Conservation (phyloP, 139 green algal species). For the Volvox africanus region DNA sequence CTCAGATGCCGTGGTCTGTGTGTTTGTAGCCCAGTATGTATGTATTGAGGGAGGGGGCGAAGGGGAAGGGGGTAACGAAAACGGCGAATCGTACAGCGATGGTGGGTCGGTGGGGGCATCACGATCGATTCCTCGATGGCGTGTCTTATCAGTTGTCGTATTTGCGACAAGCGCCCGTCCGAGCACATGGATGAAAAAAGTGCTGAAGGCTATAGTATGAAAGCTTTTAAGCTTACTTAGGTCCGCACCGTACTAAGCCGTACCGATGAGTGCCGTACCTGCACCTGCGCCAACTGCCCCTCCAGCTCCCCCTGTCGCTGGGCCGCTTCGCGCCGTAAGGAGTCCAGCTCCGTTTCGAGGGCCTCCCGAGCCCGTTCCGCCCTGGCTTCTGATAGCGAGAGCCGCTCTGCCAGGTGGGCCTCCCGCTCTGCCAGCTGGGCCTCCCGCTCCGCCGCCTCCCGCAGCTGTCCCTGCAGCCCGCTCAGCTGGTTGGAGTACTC, state of each 20-base stretch:
- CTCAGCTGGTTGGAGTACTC: conserved; percentile 14
- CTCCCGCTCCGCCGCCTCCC: conserved; percentile 10
- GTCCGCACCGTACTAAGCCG: too few relatives aligned
- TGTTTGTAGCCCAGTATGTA: not conserved
- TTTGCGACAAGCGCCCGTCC: too few relatives aligned
- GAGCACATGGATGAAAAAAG: too few relatives aligned
- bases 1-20: not conserved
- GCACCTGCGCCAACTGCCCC: conserved; percentile 5
- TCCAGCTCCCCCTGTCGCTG: conserved; percentile 12
- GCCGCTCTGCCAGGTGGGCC: not conserved
- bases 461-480: conserved; percentile 26
- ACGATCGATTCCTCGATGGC: too few relatives aligned
- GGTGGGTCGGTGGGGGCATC: too few relatives aligned
- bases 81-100: too few relatives aligned
- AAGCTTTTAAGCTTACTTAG: too few relatives aligned
- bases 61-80: not conserved
- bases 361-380: too few relatives aligned
- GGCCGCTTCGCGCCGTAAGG: not conserved
- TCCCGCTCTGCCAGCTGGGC: not conserved
- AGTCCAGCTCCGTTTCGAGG: not conserved
- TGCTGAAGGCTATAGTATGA: too few relatives aligned
- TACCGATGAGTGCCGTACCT: not conserved
- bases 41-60: not conserved
- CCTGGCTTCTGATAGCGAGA: not conserved
- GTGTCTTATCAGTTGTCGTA: too few relatives aligned